Percentiles rank a stretch among this genome's conserved stretches.
Evolutionary conservation across 164 flowering plant genomes (phyloP).

Genomic region (Macadamia integrifolia): DNA sequence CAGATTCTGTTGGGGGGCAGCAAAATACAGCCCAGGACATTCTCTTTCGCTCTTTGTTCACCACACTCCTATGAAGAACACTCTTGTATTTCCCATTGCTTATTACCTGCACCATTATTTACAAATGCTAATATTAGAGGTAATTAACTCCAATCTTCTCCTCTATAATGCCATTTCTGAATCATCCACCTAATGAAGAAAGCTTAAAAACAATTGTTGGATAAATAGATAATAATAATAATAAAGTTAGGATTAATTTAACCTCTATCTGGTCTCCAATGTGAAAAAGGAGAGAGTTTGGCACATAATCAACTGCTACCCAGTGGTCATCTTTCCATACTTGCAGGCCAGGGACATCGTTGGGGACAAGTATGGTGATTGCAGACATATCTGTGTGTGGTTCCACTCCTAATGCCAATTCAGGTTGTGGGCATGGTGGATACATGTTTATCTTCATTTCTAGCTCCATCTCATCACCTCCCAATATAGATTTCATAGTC

Average conservation of each 20-base stretch:
- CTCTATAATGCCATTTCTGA: too few species aligned
- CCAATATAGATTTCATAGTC: slow-evolving; percentile 20
- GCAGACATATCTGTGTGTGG: slow-evolving; percentile 57
- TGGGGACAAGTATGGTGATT: slow-evolving; percentile 40
- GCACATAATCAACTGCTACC: slow-evolving; percentile 35
- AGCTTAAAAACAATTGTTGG: too few species aligned
- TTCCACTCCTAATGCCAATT: slow-evolving; percentile 40
- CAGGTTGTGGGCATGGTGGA: slow-evolving; percentile 61
- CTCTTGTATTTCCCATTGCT: slow-evolving; percentile 57
- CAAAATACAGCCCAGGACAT: slow-evolving; percentile 57
- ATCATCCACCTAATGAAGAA: too few species aligned
- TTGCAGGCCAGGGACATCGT: slow-evolving; percentile 47
- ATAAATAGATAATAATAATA: too few species aligned
- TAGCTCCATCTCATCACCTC: slow-evolving; percentile 30
- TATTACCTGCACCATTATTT: slow-evolving; percentile 23
- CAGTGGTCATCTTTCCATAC: slow-evolving; percentile 40
- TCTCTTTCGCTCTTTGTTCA: slow-evolving; percentile 38
- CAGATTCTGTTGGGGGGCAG: slow-evolving; percentile 30
- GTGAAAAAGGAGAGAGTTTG: slow-evolving; percentile 37
- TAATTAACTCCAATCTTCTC: background rate
- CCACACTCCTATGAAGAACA: slow-evolving; percentile 50
- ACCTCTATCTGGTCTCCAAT: slow-evolving; percentile 55
- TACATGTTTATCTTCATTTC: slow-evolving; percentile 54
- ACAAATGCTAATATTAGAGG: background rate
- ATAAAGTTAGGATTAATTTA: background rate